Base-by-base conservation (phyloP, 179 eudicot genomes). In the Silene noctiflora region DNA sequence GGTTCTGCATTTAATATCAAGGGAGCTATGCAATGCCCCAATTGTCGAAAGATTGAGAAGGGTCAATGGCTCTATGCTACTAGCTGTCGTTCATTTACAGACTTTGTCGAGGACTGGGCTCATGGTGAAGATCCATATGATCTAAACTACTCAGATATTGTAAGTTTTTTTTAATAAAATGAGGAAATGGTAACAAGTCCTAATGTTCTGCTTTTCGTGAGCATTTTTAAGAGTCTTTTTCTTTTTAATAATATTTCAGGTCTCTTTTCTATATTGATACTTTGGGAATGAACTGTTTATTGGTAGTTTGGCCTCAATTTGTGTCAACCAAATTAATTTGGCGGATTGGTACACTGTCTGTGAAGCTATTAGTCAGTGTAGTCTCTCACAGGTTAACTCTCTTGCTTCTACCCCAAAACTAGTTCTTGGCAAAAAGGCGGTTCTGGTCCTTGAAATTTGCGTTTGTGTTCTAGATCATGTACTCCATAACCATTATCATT, bases 11-110 rank as follows among this genome's bases (percentile, higher is more conserved):
- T 96, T 79, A 96, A 96, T 76, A 75, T 79, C 33, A 96, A 91
- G 83, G 99, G 99, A 78, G 87, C 85, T 35, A 96, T 96, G 99
- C 97, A 91, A 82, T 96, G 99, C 85, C 99, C 99, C 56, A 96
- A 96, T 80, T 96, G 99, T 81, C 91, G 99, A 72, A 90, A 96
- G 83, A 83, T 90, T 79, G 99, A 96, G 89, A 93, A 96, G 83
- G 99, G 99, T 51, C 98, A 91, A 75, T 96, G 99, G 99, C 95
- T 91, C 60, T 96, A 75, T 90, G 92, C 90, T 53, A 83, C 85
- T 77, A 89, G 88, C 73, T 80, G 84, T 77, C 96, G 94, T 68
- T 84, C 92, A 10, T 82, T 87, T 80, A 76, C 87, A 3, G 98
- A 94, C 56, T 71, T 86, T 48, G 89, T 88, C 80, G 99, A 96